Conservation (phyloP, 148 eudicot genomes). For the Arctostaphylos glauca region DNA sequence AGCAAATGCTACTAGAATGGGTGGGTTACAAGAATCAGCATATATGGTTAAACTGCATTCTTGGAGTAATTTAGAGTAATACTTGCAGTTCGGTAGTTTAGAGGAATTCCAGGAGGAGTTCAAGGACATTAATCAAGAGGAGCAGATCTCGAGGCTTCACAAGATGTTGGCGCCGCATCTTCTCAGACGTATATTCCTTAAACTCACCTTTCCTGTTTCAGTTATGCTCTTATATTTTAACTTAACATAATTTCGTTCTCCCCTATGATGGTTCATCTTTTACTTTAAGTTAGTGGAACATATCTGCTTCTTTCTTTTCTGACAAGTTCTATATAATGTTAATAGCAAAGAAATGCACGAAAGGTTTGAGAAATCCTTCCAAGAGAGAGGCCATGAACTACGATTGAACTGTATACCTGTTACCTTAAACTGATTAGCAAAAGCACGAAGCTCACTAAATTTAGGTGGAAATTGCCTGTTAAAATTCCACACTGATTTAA, state of each 20-base stretch:
- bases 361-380: not conserved
- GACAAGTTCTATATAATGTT: not conserved
- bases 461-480: not conserved
- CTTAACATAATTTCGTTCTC: not conserved
- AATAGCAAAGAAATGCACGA: not conserved
- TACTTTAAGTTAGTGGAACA: not conserved
- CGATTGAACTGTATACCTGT: not conserved
- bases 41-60: not conserved
- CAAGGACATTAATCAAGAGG: conserved; percentile 95
- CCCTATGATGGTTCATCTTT: not conserved
- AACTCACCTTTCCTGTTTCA: conserved; percentile 9
- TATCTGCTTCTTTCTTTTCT: not conserved
- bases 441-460: not conserved
- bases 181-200: conserved; percentile 65
- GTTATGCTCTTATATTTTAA: not conserved
- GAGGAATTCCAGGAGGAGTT: conserved; percentile 99
- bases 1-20: conserved; percentile 15
- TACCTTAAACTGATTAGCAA: not conserved
- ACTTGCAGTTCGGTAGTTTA: conserved; percentile 80
- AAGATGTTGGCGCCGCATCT: conserved; percentile 98
- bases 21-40: not conserved
- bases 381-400: not conserved
- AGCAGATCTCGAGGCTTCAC: conserved; percentile 95
- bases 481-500: not conserved
- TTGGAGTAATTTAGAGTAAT: not conserved